Evolutionary conservation across 768 basidiomycete species (phyloP), one percentile per base, ranked within the genome.

Genomic region (Podaxis sp.): DNA sequence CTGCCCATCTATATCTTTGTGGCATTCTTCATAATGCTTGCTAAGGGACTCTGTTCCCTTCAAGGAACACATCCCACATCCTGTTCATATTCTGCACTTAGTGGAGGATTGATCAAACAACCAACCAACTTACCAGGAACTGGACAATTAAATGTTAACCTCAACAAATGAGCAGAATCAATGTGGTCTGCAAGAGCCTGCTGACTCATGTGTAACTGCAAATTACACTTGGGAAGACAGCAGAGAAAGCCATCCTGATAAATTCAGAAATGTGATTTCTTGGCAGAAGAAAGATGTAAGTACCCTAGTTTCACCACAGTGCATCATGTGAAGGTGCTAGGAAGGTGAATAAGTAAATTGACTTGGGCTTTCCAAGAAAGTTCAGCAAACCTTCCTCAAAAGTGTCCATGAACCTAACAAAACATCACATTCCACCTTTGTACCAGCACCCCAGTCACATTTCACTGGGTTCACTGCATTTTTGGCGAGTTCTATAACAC

Each of bases 391-490:
- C 73, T 73, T 66, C 47, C 67, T 64, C 38, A 73, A 69, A 17
- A 69, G 67, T 63, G 66, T 69, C 73, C 72, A 75, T 51, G 71
- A 70, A 6, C 61, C 61, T 24, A 73, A 68, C 3, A 68, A 33
- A 19, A 66, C 63, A 33, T 54, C 60, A 57, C 74, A 75, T 46
- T 64, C 58, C 4, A 46, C 8, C 53, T 27, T 29, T 55, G 61
- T 56, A 64, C 66, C 57, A 67, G 62, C 29, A 54, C 65, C 66
- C 74, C 74, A 75, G 57, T 73, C 72, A 68, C 74, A 75, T 13
- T 52, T 59, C 11, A 64, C 17, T 37, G 66, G 65, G 29, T 64
- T 65, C 17, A 72, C 60, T 17, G 68, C 61, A 63, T 73, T 65
- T 65, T 69, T 73, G 11, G 74, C 68, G 60, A 70, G 51, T 9